Conservation (phyloP, 139 green algal species). For the Micromonas pusilla region DNA sequence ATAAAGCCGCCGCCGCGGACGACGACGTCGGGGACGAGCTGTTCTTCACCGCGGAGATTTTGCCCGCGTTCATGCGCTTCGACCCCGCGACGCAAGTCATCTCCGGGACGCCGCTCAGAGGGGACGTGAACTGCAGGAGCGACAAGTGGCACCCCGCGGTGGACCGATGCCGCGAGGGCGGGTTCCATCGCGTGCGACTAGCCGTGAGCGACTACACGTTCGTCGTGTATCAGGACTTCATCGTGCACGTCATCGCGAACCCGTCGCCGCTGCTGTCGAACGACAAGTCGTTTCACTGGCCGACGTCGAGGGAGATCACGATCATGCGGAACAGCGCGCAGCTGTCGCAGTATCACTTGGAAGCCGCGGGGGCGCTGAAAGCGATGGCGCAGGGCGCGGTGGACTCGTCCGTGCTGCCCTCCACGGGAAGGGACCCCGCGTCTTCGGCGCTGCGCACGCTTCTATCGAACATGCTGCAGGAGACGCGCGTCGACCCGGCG, state of each 20-base stretch:
- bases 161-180: constrained; percentile 2
- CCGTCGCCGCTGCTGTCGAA: background rate
- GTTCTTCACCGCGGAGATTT: background rate
- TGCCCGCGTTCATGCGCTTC: constrained; percentile 12
- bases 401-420: background rate
- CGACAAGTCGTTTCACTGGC: constrained; percentile 25
- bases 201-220: constrained; percentile 2
- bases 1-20: constrained; percentile 9
- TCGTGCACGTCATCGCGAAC: constrained; percentile 3
- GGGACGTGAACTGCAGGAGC: constrained; percentile 21
- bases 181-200: background rate
- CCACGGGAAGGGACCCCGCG: background rate
- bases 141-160: constrained; percentile 19
- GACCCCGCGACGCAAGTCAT: constrained; percentile 12
- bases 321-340: background rate
- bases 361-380: background rate
- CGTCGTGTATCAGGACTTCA: constrained; percentile 11
- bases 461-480: background rate
- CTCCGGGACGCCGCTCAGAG: constrained; percentile 9
- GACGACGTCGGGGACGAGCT: background rate
- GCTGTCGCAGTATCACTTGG: background rate
- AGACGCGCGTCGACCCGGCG: background rate
- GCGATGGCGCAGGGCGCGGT: background rate
- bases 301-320: background rate
- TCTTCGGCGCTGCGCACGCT: background rate